These are phyloP conservation scores for Fonsecaea monophora DNA, from an alignment of 2,329 filamentous ascomycete genomes.

Conservation along the genomic window DNA sequence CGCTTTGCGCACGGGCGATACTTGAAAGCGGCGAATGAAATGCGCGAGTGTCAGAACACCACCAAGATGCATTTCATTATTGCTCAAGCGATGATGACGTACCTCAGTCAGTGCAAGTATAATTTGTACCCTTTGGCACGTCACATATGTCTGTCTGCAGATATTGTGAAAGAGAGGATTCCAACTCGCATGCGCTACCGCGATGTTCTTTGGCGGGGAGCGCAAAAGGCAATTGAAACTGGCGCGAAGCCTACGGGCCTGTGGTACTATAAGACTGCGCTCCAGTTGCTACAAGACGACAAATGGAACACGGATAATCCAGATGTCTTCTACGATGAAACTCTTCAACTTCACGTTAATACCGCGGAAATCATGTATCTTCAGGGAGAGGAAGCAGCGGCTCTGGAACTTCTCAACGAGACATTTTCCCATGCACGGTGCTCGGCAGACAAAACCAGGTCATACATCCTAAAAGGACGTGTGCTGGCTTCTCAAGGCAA, in stretches of 20 bases:
- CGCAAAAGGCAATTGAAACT: slow-evolving; percentile 77
- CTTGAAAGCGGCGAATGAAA: slow-evolving; percentile 72
- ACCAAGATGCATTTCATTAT: slow-evolving; percentile 91
- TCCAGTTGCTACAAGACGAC: slow-evolving; percentile 77
- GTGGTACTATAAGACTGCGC: slow-evolving; percentile 78
- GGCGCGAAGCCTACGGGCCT: slow-evolving; percentile 82
- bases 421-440: slow-evolving; percentile 75
- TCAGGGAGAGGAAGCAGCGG: slow-evolving; percentile 72
- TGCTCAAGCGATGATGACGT: slow-evolving; percentile 78
- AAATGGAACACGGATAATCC: slow-evolving; percentile 74
- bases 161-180: slow-evolving; percentile 74
- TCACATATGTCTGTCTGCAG: slow-evolving; percentile 79
- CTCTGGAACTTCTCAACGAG: slow-evolving; percentile 70
- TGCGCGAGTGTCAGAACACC: slow-evolving; percentile 71
- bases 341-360: slow-evolving; percentile 76
- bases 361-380: slow-evolving; percentile 84
- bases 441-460: slow-evolving; percentile 79
- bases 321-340: slow-evolving; percentile 87
- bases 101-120: slow-evolving; percentile 66
- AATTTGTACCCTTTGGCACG: slow-evolving; percentile 75
- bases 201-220: slow-evolving; percentile 78
- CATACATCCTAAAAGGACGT: slow-evolving; percentile 81
- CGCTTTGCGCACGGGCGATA: slow-evolving; percentile 89
- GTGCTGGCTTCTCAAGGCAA: slow-evolving; percentile 79
- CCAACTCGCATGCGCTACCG: slow-evolving; percentile 70